Conservation (phyloP, 202 grass and related monocot species). For the Tripidium arundinaceum region DNA sequence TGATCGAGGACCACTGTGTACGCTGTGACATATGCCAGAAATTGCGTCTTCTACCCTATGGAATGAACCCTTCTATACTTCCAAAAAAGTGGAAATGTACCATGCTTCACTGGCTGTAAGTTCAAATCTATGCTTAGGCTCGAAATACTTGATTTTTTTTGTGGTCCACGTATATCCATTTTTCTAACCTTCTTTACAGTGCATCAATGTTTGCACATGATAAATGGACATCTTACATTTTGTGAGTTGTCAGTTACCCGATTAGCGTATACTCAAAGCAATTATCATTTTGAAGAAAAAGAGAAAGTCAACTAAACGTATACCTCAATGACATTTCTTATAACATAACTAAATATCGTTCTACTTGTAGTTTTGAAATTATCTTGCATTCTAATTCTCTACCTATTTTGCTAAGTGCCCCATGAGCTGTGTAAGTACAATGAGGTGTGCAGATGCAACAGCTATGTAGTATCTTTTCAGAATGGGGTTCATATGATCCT, state of each 20-base stretch:
- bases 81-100: slow-evolving; percentile 74
- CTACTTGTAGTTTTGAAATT: background rate
- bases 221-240: slow-evolving; percentile 2
- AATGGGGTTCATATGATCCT: background rate
- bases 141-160: slow-evolving; percentile 19
- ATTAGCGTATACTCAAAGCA: background rate
- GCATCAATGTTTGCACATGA: background rate
- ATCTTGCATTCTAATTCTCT: background rate
- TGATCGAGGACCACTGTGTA: slow-evolving; percentile 75
- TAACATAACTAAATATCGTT: background rate
- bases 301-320: background rate
- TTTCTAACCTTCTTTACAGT: background rate
- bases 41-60: slow-evolving; percentile 77
- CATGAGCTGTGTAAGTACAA: background rate
- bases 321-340: background rate
- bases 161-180: background rate
- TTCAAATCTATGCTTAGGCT: slow-evolving; percentile 21
- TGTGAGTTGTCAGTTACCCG: background rate
- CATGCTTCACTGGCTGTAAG: slow-evolving; percentile 90
- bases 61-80: slow-evolving; percentile 52
- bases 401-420: background rate
- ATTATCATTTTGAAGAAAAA: background rate
- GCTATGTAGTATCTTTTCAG: background rate
- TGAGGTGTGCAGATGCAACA: background rate
- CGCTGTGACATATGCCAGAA: slow-evolving; percentile 67